A percentile compares a stretch with the other conserved stretches of the same genome.
Evolutionary conservation across 306 rosid species (phyloP).

Genomic region (Quercus aquifolioides): DNA sequence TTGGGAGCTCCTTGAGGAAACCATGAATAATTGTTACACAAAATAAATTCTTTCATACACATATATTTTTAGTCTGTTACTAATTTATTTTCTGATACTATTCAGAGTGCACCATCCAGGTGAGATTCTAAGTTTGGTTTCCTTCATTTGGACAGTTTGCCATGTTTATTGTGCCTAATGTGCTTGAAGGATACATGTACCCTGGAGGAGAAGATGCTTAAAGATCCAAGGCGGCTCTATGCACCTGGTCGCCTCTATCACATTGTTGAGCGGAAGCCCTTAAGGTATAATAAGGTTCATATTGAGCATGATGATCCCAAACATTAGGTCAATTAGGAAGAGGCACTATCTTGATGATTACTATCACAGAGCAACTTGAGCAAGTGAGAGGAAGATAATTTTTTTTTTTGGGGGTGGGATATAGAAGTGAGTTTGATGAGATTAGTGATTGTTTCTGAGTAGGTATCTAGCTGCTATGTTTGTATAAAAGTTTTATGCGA

Average conservation of each 20-base stretch:
- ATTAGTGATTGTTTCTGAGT: not conserved
- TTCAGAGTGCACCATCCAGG: slow-evolving; percentile 16
- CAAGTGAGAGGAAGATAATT: too few relatives aligned
- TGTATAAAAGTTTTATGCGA: not conserved
- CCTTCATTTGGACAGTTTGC: slow-evolving; percentile 65
- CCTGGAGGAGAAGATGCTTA: slow-evolving; percentile 75
- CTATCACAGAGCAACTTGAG: not conserved
- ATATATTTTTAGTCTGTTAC: slow-evolving; percentile 7
- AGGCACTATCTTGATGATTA: not conserved
- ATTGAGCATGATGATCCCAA: not conserved
- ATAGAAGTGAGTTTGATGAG: not conserved
- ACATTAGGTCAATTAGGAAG: not conserved
- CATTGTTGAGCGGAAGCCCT: slow-evolving; percentile 90
- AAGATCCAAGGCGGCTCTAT: slow-evolving; percentile 88
- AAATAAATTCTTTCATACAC: slow-evolving; percentile 15
- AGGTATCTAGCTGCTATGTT: not conserved
- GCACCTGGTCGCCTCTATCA: slow-evolving; percentile 99
- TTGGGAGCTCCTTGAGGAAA: not conserved
- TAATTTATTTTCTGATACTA: not conserved
- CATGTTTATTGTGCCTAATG: slow-evolving; percentile 76
- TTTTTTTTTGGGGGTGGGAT: too few relatives aligned
- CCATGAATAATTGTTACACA: not conserved
- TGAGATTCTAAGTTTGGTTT: slow-evolving; percentile 24
- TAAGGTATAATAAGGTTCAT: slow-evolving; percentile 54
- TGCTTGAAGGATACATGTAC: slow-evolving; percentile 97